These are phyloP conservation scores for Sarcodon sp. DNA, from an alignment of 768 basidiomycete genomes.

Conservation along the genomic window DNA sequence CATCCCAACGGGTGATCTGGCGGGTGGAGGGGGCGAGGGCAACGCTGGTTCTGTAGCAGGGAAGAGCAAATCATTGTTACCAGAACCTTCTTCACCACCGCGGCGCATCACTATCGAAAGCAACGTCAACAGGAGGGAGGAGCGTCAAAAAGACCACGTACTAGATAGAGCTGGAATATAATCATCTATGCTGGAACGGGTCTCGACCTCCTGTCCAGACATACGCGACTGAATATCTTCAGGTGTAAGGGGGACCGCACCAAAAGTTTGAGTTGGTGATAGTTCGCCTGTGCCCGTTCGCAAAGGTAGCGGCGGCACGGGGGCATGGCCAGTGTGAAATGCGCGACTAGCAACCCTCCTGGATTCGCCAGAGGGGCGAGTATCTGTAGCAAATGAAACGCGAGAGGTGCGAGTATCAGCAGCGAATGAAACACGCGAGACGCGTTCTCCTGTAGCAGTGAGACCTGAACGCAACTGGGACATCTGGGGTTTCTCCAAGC, in stretches of 20 bases:
- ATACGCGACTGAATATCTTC: conserved; percentile 54
- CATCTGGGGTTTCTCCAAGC: conserved; percentile 15
- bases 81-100: conserved; percentile 18
- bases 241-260: conserved; percentile 30
- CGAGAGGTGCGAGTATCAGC: conserved; percentile 33
- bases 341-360: conserved; percentile 26
- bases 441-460: conserved; percentile 26
- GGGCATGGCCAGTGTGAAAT: conserved; percentile 23
- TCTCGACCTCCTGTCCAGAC: conserved; percentile 18
- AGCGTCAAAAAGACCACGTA: conserved; percentile 21
- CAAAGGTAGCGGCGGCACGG: conserved; percentile 25
- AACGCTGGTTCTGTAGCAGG: conserved; percentile 12
- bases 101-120: conserved; percentile 57
- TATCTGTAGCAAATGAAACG: conserved; percentile 59
- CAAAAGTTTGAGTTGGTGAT: conserved; percentile 31
- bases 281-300: conserved; percentile 16
- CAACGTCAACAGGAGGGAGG: conserved; percentile 2
- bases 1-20: conserved; percentile 22
- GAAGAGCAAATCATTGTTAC: conserved; percentile 33
- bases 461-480: conserved; percentile 41
- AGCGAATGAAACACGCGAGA: not conserved
- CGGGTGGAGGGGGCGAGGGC: conserved; percentile 4
- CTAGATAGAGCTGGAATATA: conserved; percentile 58
- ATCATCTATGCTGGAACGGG: conserved; percentile 35
- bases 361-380: conserved; percentile 31